Evolutionary conservation across 768 basidiomycete species (phyloP).

Genomic region (Crassisporium funariophilum): DNA sequence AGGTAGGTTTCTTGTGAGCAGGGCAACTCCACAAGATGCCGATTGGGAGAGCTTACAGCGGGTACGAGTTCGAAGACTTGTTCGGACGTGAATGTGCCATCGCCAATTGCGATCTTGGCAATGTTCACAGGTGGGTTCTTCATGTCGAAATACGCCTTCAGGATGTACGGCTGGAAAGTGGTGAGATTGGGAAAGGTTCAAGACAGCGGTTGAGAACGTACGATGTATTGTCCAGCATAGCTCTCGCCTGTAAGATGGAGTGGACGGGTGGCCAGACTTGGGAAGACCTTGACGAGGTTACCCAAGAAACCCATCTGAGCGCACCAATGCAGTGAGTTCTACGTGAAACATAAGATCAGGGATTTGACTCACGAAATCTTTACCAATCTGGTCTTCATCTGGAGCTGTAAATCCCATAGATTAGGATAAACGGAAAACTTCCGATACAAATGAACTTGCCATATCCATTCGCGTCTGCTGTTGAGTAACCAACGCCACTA

Average conservation of each 20-base stretch:
- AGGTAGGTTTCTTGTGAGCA: neutral
- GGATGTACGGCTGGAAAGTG: constrained; percentile 64
- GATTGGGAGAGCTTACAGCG: constrained; percentile 41
- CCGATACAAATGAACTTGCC: constrained; percentile 36
- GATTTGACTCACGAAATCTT: constrained; percentile 47
- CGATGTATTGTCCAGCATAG: constrained; percentile 75
- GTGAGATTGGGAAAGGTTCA: no score
- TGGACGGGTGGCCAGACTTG: constrained; percentile 64
- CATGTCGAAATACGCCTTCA: constrained; percentile 68
- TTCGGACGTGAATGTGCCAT: constrained; percentile 58
- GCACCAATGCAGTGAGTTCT: neutral
- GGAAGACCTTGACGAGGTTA: constrained; percentile 77
- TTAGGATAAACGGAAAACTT: neutral
- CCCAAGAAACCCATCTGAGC: constrained; percentile 67
- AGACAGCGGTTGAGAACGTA: no score
- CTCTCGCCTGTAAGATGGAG: constrained; percentile 73
- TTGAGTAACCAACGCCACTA: constrained; percentile 61
- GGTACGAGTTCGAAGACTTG: constrained; percentile 56
- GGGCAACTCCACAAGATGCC: neutral
- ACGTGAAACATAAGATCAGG: neutral
- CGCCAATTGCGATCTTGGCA: constrained; percentile 70
- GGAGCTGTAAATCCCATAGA: constrained; percentile 36
- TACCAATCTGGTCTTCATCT: constrained; percentile 68
- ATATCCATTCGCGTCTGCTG: constrained; percentile 62
- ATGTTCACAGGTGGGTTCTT: constrained; percentile 67